Base-by-base conservation (phyloP, 2,329 filamentous ascomycete genomes). In the Hymenoscyphus fructigenus region DNA sequence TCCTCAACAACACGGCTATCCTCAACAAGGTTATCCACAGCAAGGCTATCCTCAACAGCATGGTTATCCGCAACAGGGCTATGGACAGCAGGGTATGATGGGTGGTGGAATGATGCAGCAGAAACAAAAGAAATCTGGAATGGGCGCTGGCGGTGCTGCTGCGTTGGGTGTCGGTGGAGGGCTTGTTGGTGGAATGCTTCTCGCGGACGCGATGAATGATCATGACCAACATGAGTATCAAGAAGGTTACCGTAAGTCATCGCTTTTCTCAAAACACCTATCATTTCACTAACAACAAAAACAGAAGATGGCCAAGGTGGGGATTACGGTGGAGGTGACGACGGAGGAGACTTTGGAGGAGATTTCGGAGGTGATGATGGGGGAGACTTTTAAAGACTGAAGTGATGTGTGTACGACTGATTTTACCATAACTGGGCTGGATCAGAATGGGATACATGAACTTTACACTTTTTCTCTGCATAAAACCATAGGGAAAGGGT, bases 101-200 rank as follows among this genome's bases (percentile, higher is more conserved):
- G 76, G 76, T 44, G 71, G 67, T 7, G 67, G 68, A 61, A 68
- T 75, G 69, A 65, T 76, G 68, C 70, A 70, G 55, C 70, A 74
- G 29, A 78, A 79, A 64, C 82, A 79, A 66, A 82, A 81, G 71
- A 78, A 78, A 28, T 79, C 80, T 4, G 83, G 83, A 1, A 81
- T 94, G 79, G 91, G 91, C n/a, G 86, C 83, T 1, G 92, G 91
- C 58, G 92, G 88, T 60, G 87, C 89, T 9, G 59, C 60, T 60
- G 91, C 91, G 26, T 80, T 96, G 55, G 93, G 93, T 79, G 77
- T 91, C 3, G 93, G 92, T 70, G 93, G 90, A 68, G 93, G 93
- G 76, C 74, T 97, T 75, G 72, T 97, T 0, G 93, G 92, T 71
- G 93, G 93, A 63, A 85, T 87, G 67, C 67, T 96, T 72, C 77